Conservation (phyloP, 2,329 filamentous ascomycete genomes). For the Lasiodiplodia citricola region DNA sequence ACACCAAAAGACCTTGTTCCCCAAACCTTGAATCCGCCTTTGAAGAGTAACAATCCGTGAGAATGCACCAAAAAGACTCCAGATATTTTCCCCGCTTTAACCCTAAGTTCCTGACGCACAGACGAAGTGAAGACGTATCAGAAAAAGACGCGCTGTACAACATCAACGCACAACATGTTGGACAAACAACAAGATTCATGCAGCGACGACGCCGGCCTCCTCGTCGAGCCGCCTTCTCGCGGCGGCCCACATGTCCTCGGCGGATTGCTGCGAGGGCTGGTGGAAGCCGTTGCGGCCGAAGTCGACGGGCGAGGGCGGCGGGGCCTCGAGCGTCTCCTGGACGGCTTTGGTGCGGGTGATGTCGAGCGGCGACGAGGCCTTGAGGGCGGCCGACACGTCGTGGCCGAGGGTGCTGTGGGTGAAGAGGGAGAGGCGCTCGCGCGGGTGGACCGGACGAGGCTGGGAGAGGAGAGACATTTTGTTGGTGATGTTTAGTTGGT, state of each 20-base stretch:
- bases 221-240: conserved; percentile 6
- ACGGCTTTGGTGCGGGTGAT: conserved; percentile 23
- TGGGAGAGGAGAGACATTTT: conserved; percentile 34
- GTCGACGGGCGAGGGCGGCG: conserved; percentile 48
- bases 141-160: background rate
- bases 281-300: conserved; percentile 41
- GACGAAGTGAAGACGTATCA: background rate
- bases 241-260: conserved; percentile 11
- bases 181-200: background rate
- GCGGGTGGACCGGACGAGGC: conserved; percentile 42
- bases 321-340: conserved; percentile 46
- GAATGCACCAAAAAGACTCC: background rate
- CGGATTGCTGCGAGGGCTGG: background rate
- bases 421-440: conserved; percentile 49
- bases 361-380: conserved; percentile 38
- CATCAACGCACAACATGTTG: background rate
- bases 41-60: conserved; percentile 1
- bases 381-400: conserved; percentile 48
- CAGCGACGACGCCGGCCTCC: conserved; percentile 11
- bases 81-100: conserved; percentile 1
- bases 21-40: background rate
- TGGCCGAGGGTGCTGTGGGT: conserved; percentile 47
- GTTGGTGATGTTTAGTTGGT: background rate
- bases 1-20: background rate
- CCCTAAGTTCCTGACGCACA: background rate